Conservation (phyloP, 805 yeast species). For the Ogataea neopini region DNA sequence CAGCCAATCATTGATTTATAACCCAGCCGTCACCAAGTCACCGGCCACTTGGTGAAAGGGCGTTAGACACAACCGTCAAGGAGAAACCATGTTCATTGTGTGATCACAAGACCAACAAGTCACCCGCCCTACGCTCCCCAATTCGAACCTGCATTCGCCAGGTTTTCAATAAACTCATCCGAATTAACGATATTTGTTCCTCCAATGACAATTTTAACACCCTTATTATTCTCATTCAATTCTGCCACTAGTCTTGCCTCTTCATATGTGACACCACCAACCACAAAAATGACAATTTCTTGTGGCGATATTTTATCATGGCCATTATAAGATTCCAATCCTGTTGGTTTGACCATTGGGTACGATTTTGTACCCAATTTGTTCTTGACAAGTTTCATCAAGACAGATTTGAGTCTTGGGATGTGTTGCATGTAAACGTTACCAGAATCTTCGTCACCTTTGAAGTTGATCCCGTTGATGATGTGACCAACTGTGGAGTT, state of each 20-base stretch:
- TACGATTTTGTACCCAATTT: constrained; percentile 35
- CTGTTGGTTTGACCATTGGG: constrained; percentile 22
- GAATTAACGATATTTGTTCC: constrained; percentile 66
- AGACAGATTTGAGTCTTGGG: constrained; percentile 62
- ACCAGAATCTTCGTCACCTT: constrained; percentile 45
- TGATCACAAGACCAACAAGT: too few species aligned
- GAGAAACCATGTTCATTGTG: too few species aligned
- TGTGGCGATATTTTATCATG: constrained; percentile 44
- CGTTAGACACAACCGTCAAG: too few species aligned
- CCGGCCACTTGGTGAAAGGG: too few species aligned
- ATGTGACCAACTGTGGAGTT: constrained; percentile 25
- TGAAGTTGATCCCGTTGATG: constrained; percentile 36
- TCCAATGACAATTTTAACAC: constrained; percentile 74
- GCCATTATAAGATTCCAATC: constrained; percentile 14
- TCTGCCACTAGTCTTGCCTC: constrained; percentile 84
- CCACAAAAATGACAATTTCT: constrained; percentile 68
- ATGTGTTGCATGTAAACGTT: constrained; percentile 90
- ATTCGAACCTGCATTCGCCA: constrained; percentile 23
- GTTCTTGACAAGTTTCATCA: constrained; percentile 43
- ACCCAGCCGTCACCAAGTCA: too few species aligned
- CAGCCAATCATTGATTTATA: too few species aligned
- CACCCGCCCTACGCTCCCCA: constrained; percentile 25
- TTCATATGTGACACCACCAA: constrained; percentile 92
- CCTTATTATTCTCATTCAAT: constrained; percentile 56
- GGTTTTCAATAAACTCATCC: constrained; percentile 36